Base-by-base conservation (phyloP, 139 green algal genomes). In the Marvania coccoides region DNA sequence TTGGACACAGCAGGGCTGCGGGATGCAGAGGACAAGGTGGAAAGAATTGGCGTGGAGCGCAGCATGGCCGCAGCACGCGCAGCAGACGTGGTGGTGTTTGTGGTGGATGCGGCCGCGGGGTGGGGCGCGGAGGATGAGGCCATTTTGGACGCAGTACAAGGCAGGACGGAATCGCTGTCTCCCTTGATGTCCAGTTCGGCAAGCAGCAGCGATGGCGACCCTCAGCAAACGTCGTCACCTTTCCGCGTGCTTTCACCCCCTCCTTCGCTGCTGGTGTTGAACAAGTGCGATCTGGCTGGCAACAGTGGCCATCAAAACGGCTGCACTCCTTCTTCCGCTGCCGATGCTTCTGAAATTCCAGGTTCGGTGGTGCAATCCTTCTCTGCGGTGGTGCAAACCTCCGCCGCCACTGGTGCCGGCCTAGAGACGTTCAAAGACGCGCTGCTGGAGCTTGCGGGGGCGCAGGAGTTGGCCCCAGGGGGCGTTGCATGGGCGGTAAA, bases 1-100 rank as follows among this genome's bases (percentile, higher is more conserved):
- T 78, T 98, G n/a, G 92, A 98, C 79, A 98, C 92, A 3, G 92
- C 92, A 0, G 93, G 93, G 61, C 91, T 98, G 48, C 67, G 93
- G 8, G 61, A 85, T 23, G 82, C 80, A 6, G 35, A 28, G 0
- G 87, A 97, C 68, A 61, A 77, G 35, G 93, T 97, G 28, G 92
- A 97, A 76, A 39, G 47, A 23, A 86, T 98, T 6, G 90, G 90
- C 0, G 88, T 96, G 59, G 75, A 88, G 63, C 67, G 86, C 4
- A 78, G 70, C 3, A 5, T 57, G 6, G 77, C 80, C 8, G 86
- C 85, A 28, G 85, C 88, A 23, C 33, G 35, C 4, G 65, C 45
- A 5, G 91, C 91, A 3, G 91, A 97, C 65, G 70, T 97, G 0
- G 81, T 96, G 2, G 4, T 96, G 0, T 83, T 96, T 81, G 88